Percentiles rank a stretch among this genome's conserved stretches.
Evolutionary conservation across 2,329 filamentous ascomycete genomes (phyloP).

Genomic region (Exophiala dermatitidis): DNA sequence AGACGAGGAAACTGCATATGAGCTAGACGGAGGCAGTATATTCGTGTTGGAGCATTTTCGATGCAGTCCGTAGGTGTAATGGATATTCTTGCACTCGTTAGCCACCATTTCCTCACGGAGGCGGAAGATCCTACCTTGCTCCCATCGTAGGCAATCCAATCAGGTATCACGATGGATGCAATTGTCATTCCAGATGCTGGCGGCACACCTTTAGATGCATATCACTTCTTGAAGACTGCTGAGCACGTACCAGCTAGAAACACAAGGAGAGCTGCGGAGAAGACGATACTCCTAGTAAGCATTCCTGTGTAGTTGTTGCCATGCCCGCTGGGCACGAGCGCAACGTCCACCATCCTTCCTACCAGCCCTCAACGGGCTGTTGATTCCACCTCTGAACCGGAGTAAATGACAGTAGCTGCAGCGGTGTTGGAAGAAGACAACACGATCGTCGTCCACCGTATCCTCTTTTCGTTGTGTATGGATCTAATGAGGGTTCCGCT

Average conservation of each 20-base stretch:
- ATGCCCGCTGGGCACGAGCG: slow-evolving; percentile 37
- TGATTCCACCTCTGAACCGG: slow-evolving; percentile 5
- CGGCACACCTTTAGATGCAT: background rate
- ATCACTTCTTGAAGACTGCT: background rate
- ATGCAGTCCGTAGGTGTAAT: slow-evolving; percentile 72
- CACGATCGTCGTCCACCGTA: too few species aligned
- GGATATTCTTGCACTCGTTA: slow-evolving; percentile 37
- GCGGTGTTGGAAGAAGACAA: too few species aligned
- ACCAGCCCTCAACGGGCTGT: slow-evolving; percentile 4
- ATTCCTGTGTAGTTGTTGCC: slow-evolving; percentile 43
- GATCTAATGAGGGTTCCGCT: too few species aligned
- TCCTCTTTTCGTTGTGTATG: too few species aligned
- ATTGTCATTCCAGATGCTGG: slow-evolving; percentile 42
- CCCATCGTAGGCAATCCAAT: slow-evolving; percentile 44
- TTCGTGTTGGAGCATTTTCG: slow-evolving; percentile 52
- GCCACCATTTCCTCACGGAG: background rate
- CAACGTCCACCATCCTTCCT: slow-evolving; percentile 35
- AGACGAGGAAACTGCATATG: slow-evolving; percentile 53
- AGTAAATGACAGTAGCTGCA: background rate
- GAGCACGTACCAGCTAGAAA: slow-evolving; percentile 39
- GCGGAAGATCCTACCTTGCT: slow-evolving; percentile 32
- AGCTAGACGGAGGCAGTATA: slow-evolving; percentile 30
- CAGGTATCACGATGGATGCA: slow-evolving; percentile 41
- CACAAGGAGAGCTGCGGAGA: slow-evolving; percentile 37
- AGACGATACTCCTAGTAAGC: slow-evolving; percentile 45